Evolutionary conservation across 257 asterid species (phyloP).

Genomic region (Solanum dulcamara): DNA sequence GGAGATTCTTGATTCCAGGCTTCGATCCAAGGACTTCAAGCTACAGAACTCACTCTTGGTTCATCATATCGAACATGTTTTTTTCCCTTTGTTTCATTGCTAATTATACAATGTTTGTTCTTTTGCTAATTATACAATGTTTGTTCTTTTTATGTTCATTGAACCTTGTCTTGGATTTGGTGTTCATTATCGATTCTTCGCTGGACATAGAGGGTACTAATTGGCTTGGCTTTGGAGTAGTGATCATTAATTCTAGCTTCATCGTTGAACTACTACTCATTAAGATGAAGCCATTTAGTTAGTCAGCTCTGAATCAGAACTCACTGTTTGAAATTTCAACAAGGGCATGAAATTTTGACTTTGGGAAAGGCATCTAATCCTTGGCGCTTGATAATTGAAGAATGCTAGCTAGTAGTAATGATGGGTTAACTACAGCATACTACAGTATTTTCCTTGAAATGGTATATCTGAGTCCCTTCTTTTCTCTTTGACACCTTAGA

Average conservation of each 20-base stretch:
- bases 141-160: background rate
- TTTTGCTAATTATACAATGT: too few species aligned
- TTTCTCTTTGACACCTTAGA: conserved; percentile 9
- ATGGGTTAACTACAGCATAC: background rate
- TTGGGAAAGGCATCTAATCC: background rate
- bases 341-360: background rate
- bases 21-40: conserved; percentile 18
- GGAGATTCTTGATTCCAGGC: background rate
- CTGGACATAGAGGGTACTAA: background rate
- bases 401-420: background rate
- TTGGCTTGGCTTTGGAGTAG: background rate
- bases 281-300: background rate
- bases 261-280: background rate
- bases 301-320: background rate
- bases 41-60: conserved; percentile 17
- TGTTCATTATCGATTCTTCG: background rate
- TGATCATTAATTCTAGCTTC: background rate
- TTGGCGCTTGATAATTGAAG: background rate
- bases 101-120: conserved; percentile 15
- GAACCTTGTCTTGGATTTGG: background rate
- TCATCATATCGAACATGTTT: conserved; percentile 10
- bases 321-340: background rate
- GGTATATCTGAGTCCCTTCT: background rate
- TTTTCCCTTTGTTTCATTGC: background rate
- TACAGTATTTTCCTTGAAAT: background rate